Conservation (phyloP, 1,284 basidiomycete genomes). For the Cutaneotrichosporon sp. region DNA sequence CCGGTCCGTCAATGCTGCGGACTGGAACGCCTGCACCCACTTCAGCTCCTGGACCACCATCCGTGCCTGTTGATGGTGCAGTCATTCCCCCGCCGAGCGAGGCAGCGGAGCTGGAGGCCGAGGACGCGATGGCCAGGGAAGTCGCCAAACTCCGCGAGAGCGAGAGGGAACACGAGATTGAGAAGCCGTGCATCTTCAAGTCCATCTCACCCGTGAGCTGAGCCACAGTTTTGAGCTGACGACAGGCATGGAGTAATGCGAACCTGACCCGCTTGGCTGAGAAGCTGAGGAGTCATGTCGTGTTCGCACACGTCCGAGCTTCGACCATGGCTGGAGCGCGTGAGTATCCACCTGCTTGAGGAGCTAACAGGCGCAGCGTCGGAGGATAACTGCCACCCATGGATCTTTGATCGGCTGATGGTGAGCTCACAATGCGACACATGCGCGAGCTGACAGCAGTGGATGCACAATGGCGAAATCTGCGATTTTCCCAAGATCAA, state of each 20-base stretch:
- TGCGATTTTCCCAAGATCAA: slow-evolving; percentile 76
- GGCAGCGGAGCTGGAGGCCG: slow-evolving; percentile 7
- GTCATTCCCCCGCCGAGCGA: neutral
- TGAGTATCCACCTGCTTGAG: slow-evolving; percentile 22
- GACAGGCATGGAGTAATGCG: slow-evolving; percentile 86
- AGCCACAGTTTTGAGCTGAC: neutral
- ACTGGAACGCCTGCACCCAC: slow-evolving; percentile 9
- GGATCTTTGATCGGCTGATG: slow-evolving; percentile 81
- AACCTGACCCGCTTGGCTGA: slow-evolving; percentile 84
- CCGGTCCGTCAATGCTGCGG: slow-evolving; percentile 11
- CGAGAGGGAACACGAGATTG: slow-evolving; percentile 65
- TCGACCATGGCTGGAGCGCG: slow-evolving; percentile 58
- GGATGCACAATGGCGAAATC: slow-evolving; percentile 91
- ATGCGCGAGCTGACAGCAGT: slow-evolving; percentile 52
- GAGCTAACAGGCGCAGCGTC: slow-evolving; percentile 65
- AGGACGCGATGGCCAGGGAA: slow-evolving; percentile 22
- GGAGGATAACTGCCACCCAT: slow-evolving; percentile 91
- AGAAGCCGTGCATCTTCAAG: slow-evolving; percentile 90
- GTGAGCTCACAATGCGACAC: slow-evolving; percentile 48
- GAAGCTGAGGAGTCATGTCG: slow-evolving; percentile 88
- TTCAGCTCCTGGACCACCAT: neutral
- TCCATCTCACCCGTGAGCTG: slow-evolving; percentile 77
- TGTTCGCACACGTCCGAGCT: slow-evolving; percentile 90
- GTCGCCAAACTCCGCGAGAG: slow-evolving; percentile 27
- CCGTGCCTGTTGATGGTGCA: slow-evolving; percentile 1